A percentile compares a stretch with the other conserved stretches of the same genome.
phyloP scores from a whole-genome alignment of 805 yeast species.

The Pichia thaimueangensis region DNA sequence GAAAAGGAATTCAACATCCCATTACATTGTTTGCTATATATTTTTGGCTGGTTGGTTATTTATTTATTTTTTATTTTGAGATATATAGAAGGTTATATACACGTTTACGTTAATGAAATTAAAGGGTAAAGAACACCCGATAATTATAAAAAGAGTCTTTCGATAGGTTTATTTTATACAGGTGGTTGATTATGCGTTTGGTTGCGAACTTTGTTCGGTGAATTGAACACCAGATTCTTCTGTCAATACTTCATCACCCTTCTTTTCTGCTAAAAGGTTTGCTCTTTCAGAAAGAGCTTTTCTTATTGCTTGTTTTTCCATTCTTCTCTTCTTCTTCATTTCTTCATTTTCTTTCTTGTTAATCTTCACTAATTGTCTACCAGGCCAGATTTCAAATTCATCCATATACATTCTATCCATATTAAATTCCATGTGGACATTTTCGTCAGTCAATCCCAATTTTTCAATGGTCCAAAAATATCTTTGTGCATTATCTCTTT shows the following conservation, averaged over 20 bases:
- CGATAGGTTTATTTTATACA: too few relatives aligned
- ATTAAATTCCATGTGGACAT: conserved; percentile 72
- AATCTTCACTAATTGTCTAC: conserved; percentile 54
- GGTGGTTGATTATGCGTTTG: too few relatives aligned
- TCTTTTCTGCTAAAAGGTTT: not conserved
- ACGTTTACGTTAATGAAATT: too few relatives aligned
- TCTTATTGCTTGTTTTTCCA: conserved; percentile 36
- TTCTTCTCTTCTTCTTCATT: conserved; percentile 41
- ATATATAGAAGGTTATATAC: too few relatives aligned
- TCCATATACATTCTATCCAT: conserved; percentile 74
- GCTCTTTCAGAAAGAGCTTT: too few relatives aligned
- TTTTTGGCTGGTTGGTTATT: not conserved
- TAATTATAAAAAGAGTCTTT: too few relatives aligned
- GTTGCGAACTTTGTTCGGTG: too few relatives aligned
- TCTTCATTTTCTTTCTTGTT: conserved; percentile 43
- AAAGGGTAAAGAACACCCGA: too few relatives aligned
- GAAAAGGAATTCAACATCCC: too few relatives aligned
- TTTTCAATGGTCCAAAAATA: conserved; percentile 84
- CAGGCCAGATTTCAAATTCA: conserved; percentile 73
- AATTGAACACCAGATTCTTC: too few relatives aligned
- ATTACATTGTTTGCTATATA: not conserved
- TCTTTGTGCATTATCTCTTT: conserved; percentile 69
- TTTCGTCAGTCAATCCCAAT: conserved; percentile 79
- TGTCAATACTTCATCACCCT: not conserved
- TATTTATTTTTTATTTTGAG: too few relatives aligned